phyloP scores from a whole-genome alignment of 805 yeast genomes.

The Starmerella floricola region DNA sequence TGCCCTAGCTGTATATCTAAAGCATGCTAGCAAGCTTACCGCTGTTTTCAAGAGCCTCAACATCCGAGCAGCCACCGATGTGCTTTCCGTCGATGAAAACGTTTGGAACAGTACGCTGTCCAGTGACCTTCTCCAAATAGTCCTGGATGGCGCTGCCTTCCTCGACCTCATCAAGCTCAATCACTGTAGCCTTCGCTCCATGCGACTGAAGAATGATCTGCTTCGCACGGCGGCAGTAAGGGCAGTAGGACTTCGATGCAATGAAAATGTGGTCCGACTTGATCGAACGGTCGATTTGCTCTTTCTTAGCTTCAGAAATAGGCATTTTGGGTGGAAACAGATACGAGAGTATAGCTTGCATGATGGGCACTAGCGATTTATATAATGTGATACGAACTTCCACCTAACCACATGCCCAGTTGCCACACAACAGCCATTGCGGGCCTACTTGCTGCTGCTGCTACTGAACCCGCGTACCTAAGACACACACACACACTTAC shows the following conservation, averaged over 20 bases:
- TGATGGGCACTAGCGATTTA: neutral
- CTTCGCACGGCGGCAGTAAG: constrained; percentile 42
- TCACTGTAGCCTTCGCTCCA: constrained; percentile 25
- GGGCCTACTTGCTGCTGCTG: too few relatives aligned
- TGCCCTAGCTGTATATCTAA: too few relatives aligned
- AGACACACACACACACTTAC: too few relatives aligned
- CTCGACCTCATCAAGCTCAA: constrained; percentile 29
- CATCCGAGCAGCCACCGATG: constrained; percentile 88
- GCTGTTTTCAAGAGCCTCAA: constrained; percentile 53
- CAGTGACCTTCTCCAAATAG: constrained; percentile 63
- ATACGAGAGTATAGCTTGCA: constrained; percentile 2
- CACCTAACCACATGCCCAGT: too few relatives aligned
- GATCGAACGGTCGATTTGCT: constrained; percentile 49
- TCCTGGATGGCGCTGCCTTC: constrained; percentile 76
- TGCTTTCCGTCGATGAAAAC: constrained; percentile 83
- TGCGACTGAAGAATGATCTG: constrained; percentile 35
- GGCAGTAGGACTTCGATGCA: constrained; percentile 74
- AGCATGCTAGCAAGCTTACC: constrained; percentile 44
- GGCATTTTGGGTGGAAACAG: constrained; percentile 19
- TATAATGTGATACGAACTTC: neutral
- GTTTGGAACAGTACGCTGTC: constrained; percentile 90
- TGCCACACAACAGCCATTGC: too few relatives aligned
- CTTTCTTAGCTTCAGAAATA: constrained; percentile 17
- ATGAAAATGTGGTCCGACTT: constrained; percentile 56
- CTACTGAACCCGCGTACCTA: too few relatives aligned